Evolutionary conservation across 2,329 filamentous ascomycete genomes (phyloP).

Genomic region (Byssoonygena ceratinophila): DNA sequence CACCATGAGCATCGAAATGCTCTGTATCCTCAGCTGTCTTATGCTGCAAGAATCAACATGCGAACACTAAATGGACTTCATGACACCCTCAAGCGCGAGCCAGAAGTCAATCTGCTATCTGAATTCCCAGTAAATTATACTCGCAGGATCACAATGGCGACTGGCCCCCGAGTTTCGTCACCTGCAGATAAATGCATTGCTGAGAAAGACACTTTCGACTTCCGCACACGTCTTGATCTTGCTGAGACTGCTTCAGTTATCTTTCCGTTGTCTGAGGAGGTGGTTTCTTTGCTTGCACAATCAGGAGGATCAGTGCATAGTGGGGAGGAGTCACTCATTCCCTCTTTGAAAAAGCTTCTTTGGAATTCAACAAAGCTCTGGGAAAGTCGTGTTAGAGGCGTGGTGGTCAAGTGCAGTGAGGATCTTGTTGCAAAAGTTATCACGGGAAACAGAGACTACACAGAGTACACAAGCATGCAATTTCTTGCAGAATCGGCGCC

Average conservation of each 20-base stretch:
- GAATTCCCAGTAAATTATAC: conserved; percentile 18
- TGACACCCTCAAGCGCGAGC: conserved; percentile 14
- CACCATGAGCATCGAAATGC: conserved; percentile 12
- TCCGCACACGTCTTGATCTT: conserved; percentile 18
- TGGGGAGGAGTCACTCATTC: conserved; percentile 11
- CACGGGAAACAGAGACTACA: conserved; percentile 15
- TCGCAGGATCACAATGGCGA: conserved; percentile 19
- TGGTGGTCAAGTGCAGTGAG: conserved; percentile 20
- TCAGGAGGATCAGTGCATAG: not conserved
- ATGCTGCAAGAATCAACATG: conserved; percentile 17
- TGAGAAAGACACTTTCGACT: conserved; percentile 12
- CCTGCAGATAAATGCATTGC: not conserved
- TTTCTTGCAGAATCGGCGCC: conserved; percentile 17
- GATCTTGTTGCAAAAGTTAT: conserved; percentile 19
- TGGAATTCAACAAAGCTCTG: conserved; percentile 22
- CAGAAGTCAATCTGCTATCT: conserved; percentile 20
- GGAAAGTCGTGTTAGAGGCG: conserved; percentile 19
- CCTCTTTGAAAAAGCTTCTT: conserved; percentile 19
- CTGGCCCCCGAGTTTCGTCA: conserved; percentile 5
- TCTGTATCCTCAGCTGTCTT: conserved; percentile 12
- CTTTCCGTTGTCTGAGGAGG: conserved; percentile 20
- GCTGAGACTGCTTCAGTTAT: conserved; percentile 19
- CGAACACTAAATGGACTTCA: conserved; percentile 16
- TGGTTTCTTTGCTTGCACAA: conserved; percentile 14
- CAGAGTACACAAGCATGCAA: conserved; percentile 20